Percentiles rank a stretch among this genome's conserved stretches.
These are phyloP conservation scores for Metarhizium guizhouense DNA, from an alignment of 2,329 filamentous ascomycete genomes.

Conservation along the genomic window DNA sequence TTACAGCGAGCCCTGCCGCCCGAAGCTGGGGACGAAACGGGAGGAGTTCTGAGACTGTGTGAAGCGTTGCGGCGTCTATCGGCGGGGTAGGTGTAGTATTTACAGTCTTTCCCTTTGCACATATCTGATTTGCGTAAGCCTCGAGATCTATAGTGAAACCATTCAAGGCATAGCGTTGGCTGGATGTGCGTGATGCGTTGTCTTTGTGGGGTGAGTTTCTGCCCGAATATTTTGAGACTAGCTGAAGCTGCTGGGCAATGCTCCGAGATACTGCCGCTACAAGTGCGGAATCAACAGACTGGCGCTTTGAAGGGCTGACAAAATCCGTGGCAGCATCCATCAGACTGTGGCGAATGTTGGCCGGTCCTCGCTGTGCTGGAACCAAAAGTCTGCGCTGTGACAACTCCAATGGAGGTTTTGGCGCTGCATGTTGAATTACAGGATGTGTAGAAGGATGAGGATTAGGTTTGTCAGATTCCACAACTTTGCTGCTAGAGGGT, in stretches of 20 bases:
- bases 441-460: not conserved
- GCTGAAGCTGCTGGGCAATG: constrained; percentile 34
- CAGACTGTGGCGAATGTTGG: constrained; percentile 5
- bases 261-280: constrained; percentile 36
- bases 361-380: not conserved
- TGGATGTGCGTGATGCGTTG: constrained; percentile 32
- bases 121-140: constrained; percentile 23
- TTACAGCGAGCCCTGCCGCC: constrained; percentile 46
- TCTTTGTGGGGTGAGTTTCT: not conserved
- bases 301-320: constrained; percentile 17
- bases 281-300: constrained; percentile 27
- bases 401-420: constrained; percentile 6
- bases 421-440: not conserved
- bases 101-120: constrained; percentile 26
- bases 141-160: constrained; percentile 23
- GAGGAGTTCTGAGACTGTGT: constrained; percentile 43
- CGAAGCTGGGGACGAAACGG: constrained; percentile 45
- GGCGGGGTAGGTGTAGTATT: constrained; percentile 30
- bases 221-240: constrained; percentile 22
- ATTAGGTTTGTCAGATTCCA: not conserved
- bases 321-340: constrained; percentile 9
- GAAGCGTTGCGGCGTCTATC: constrained; percentile 33
- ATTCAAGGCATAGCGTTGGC: constrained; percentile 31
- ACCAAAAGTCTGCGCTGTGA: constrained; percentile 4
- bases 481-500: constrained; percentile 6